Base-by-base conservation (phyloP, 306 rosid species). In the Notholithocarpus densiflorus region DNA sequence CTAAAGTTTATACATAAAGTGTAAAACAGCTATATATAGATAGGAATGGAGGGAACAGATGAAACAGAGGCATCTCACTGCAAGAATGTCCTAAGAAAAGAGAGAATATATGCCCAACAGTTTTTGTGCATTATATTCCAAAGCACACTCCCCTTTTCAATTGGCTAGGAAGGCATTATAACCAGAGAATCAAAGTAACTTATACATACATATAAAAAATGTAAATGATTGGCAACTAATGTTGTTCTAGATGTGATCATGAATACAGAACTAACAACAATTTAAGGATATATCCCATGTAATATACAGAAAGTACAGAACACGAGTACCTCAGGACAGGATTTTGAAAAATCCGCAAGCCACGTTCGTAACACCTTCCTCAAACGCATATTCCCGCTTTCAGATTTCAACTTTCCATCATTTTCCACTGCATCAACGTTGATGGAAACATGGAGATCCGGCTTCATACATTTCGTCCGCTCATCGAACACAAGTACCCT, bases 291-390 rank as follows among this genome's bases (percentile, higher is more conserved):
- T 48, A 48, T 48, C 82, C 26, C 27, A 77, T 20, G 7, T 34
- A 31, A 34, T 20, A 68, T 20, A 68, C 31, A 34, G 56, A 69
- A 55, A 5, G 24, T 21, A 21, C 20, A 68, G 59, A 51, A 3
- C 7, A n/a, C 2, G 6, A 18, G 56, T 61, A 94, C 98, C 95
- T 86, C 88, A 34, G 93, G 92, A 85, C 87, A 90, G 3, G 94
- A 90, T 77, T 76, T 72, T 19, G 71, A 77, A 83, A 83, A 85
- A 17, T 88, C 89, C 12, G 43, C 79, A 9, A 94, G 89, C 48
- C 90, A 70, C 2, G 34, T 1, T 4, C 80, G 81, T 31, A 92
- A 92, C 23, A 91, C 61, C 84, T 76, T 84, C 84, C 90, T 86
- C 62, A 90, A 34, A 5, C 79, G 48, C 90, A 71, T 27, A 73